These are phyloP conservation scores for Ceratobasidium sp. DNA, from an alignment of 1,284 basidiomycete genomes.

Conservation along the genomic window DNA sequence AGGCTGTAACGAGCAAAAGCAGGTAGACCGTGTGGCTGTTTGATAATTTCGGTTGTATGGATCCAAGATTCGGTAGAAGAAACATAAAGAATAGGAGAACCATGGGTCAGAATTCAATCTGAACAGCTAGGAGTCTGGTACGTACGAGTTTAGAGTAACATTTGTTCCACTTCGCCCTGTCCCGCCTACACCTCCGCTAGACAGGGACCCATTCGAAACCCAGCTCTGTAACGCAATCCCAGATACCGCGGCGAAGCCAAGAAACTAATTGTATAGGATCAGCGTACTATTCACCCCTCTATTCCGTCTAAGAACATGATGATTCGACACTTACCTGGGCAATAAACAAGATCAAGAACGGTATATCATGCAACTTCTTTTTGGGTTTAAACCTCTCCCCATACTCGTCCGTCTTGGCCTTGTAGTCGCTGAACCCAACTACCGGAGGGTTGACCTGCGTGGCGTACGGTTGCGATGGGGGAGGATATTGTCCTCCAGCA, in stretches of 20 bases:
- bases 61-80: constrained; percentile 54
- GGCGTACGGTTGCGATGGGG: constrained; percentile 40
- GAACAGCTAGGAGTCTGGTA: constrained; percentile 44
- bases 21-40: constrained; percentile 70
- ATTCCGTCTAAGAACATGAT: too few species aligned
- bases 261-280: constrained; percentile 61
- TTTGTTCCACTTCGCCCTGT: constrained; percentile 61
- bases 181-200: constrained; percentile 72
- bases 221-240: constrained; percentile 74
- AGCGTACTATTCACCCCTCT: not conserved
- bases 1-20: constrained; percentile 73
- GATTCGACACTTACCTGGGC: constrained; percentile 64
- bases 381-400: constrained; percentile 40
- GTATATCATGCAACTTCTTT: constrained; percentile 71
- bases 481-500: constrained; percentile 34
- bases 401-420: constrained; percentile 43
- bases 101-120: not conserved
- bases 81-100: constrained; percentile 23
- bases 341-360: constrained; percentile 78
- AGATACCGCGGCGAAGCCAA: constrained; percentile 76
- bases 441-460: constrained; percentile 30
- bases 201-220: constrained; percentile 71
- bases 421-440: constrained; percentile 40
- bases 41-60: constrained; percentile 40
- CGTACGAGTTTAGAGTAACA: constrained; percentile 72